phyloP scores from a whole-genome alignment of 2,329 filamentous ascomycete genomes.

The Aspergillus cejpii region DNA sequence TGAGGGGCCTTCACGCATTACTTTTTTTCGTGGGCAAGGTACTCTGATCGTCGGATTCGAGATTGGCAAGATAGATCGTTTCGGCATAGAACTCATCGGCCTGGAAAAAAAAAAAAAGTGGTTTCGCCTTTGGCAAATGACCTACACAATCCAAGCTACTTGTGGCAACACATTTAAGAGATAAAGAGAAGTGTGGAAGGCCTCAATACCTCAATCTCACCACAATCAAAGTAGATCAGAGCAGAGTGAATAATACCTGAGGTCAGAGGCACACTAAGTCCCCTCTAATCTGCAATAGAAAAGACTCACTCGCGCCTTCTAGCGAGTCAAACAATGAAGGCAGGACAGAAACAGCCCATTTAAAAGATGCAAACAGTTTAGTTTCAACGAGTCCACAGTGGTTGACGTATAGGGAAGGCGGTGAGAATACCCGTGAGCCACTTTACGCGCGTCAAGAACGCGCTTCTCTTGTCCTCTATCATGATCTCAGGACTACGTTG shows the following conservation, averaged over 20 bases:
- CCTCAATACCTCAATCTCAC: neutral
- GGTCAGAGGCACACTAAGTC: neutral
- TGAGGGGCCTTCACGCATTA: conserved; percentile 14
- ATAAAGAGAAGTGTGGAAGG: conserved; percentile 2
- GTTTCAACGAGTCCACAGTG: neutral
- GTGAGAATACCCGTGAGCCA: conserved; percentile 12
- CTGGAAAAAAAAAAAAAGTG: neutral
- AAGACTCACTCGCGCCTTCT: neutral
- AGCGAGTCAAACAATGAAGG: neutral
- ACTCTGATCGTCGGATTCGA: neutral
- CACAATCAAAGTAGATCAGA: neutral
- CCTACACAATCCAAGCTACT: conserved; percentile 15
- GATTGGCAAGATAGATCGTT: neutral
- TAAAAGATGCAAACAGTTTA: neutral
- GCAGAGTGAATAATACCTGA: neutral
- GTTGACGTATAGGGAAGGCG: conserved; percentile 19
- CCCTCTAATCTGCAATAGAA: neutral
- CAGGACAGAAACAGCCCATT: neutral
- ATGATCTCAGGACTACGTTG: too few species aligned
- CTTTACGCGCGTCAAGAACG: conserved; percentile 21
- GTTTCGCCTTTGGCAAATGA: conserved; percentile 1
- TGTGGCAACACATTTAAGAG: conserved; percentile 3
- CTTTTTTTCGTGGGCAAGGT: conserved; percentile 6
- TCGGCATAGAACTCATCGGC: neutral
- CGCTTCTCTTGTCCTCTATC: conserved; percentile 4